These are phyloP conservation scores for Trypanosoma scelopori DNA, from an alignment of 208 protist genomes.

Conservation along the genomic window DNA sequence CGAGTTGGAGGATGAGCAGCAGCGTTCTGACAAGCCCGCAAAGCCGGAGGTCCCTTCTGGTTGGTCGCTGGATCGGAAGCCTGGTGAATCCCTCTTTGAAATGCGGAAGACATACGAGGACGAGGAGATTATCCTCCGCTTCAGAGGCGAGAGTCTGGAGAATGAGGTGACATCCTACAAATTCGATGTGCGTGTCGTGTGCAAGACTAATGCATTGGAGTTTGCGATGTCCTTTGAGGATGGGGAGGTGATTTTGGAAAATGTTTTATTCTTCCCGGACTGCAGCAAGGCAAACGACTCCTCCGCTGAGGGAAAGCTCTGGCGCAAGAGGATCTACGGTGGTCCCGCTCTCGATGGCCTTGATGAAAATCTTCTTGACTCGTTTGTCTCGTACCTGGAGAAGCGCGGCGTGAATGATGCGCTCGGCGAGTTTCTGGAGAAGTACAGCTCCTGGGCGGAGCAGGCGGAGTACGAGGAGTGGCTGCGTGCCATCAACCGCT, in stretches of 20 bases:
- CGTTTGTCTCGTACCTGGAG: constrained; percentile 79
- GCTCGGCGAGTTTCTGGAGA: constrained; percentile 73
- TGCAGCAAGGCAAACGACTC: constrained; percentile 56
- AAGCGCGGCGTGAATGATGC: constrained; percentile 81
- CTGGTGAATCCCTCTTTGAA: constrained; percentile 66
- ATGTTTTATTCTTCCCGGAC: constrained; percentile 66
- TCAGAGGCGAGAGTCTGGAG: constrained; percentile 45
- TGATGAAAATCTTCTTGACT: constrained; percentile 72
- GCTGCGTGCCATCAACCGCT: constrained; percentile 76
- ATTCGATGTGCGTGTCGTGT: constrained; percentile 63
- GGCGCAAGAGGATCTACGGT: constrained; percentile 64
- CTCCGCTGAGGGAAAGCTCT: constrained; percentile 46
- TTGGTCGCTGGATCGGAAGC: constrained; percentile 68
- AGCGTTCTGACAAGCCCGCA: constrained; percentile 66
- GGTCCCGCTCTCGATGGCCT: constrained; percentile 79
- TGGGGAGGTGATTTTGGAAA: constrained; percentile 82
- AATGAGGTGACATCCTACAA: constrained; percentile 52
- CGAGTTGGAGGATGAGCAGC: constrained; percentile 86
- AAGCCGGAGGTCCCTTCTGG: constrained; percentile 68
- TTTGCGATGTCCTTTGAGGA: constrained; percentile 73
- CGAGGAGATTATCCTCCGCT: constrained; percentile 77
- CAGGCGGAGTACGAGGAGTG: constrained; percentile 91
- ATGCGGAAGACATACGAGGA: constrained; percentile 73
- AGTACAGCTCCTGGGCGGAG: constrained; percentile 87
- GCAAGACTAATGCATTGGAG: constrained; percentile 58